Evolutionary conservation across 129 eudicot species (phyloP).

Genomic region (Centella asiatica): DNA sequence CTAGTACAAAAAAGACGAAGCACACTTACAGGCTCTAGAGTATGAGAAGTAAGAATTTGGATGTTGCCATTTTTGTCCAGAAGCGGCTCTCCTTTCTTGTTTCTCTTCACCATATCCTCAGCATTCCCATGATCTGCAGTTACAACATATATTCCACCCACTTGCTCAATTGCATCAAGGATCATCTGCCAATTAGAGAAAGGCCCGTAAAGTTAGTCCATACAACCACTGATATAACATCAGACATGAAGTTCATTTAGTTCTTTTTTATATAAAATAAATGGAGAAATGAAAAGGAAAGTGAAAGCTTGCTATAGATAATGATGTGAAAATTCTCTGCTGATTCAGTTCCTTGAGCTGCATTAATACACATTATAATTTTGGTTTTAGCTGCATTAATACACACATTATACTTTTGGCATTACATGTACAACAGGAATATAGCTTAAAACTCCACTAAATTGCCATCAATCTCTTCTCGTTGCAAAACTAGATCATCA

Average conservation of each 20-base stretch:
- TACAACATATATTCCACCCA: slow-evolving; percentile 59
- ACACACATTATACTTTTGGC: neutral
- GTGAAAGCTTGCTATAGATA: neutral
- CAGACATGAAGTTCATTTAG: neutral
- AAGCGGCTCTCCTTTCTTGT: slow-evolving; percentile 60
- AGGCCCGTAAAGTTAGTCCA: neutral
- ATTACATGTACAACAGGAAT: neutral
- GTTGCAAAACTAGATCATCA: too few species aligned
- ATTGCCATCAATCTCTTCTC: too few species aligned
- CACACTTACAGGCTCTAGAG: slow-evolving; percentile 49
- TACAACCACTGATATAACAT: neutral
- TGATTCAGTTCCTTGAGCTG: too few species aligned
- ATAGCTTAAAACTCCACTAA: too few species aligned
- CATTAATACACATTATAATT: too few species aligned
- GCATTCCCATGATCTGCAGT: slow-evolving; percentile 76
- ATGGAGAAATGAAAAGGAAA: neutral
- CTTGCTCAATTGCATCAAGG: slow-evolving; percentile 58
- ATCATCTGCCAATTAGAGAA: slow-evolving; percentile 33
- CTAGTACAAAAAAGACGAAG: neutral
- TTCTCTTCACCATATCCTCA: slow-evolving; percentile 66
- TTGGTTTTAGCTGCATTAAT: too few species aligned
- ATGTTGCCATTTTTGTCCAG: slow-evolving; percentile 53
- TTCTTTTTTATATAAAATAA: neutral
- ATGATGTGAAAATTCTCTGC: too few species aligned
- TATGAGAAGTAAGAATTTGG: slow-evolving; percentile 61